Evolutionary conservation across 176 grass and related monocot species (phyloP).

Genomic region (Rhipidocladum racemiflorum): DNA sequence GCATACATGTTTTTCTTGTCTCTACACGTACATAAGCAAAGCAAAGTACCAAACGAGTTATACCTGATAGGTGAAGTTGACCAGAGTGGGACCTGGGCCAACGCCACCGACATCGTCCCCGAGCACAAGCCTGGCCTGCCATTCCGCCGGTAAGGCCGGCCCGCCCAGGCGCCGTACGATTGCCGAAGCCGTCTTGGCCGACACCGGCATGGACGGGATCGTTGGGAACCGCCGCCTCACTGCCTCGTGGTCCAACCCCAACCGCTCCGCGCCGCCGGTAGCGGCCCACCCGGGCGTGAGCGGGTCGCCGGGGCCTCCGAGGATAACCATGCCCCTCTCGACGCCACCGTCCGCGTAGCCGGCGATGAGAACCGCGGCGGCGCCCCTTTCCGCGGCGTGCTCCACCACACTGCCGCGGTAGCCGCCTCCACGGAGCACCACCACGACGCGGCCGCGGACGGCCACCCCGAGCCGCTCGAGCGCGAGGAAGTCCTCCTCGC

Average conservation of each 20-base stretch:
- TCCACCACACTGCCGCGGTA: slow-evolving; percentile 72
- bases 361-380: slow-evolving; percentile 63
- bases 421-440: slow-evolving; percentile 54
- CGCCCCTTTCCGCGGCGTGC: slow-evolving; percentile 60
- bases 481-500: slow-evolving; percentile 56
- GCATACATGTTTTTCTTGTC: slow-evolving; percentile 1
- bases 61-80: slow-evolving; percentile 94
- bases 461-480: slow-evolving; percentile 54
- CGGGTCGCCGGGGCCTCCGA: slow-evolving; percentile 71
- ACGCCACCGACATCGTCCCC: slow-evolving; percentile 29
- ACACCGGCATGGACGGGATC: slow-evolving; percentile 85
- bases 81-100: slow-evolving; percentile 57
- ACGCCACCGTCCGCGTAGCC: slow-evolving; percentile 61
- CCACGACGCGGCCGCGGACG: slow-evolving; percentile 46
- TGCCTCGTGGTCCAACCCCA: slow-evolving; percentile 39
- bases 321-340: slow-evolving; percentile 71
- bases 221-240: slow-evolving; percentile 61
- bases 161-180: slow-evolving; percentile 65
- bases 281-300: slow-evolving; percentile 87
- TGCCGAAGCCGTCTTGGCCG: slow-evolving; percentile 42
- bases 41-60: background rate
- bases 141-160: slow-evolving; percentile 45
- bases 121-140: slow-evolving; percentile 27
- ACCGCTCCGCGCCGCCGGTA: slow-evolving; percentile 38
- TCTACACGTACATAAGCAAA: background rate